Percentiles rank a stretch among this genome's conserved stretches.
These are phyloP conservation scores for Euptelea pleiosperma DNA, from an alignment of 164 flowering plant species.

Conservation along the genomic window DNA sequence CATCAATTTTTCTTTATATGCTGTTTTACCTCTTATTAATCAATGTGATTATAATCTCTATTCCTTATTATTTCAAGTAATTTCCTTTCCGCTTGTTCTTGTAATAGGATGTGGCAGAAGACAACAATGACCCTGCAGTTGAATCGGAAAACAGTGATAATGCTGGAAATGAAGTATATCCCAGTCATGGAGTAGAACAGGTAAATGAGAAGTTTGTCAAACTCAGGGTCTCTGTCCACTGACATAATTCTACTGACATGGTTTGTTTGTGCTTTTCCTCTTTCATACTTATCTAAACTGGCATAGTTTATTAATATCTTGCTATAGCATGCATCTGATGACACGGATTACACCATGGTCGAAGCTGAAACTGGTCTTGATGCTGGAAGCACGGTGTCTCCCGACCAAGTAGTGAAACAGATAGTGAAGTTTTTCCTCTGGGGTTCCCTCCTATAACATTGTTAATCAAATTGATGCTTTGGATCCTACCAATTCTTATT, in stretches of 20 bases:
- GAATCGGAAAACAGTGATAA: constrained; percentile 28
- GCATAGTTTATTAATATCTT: neutral
- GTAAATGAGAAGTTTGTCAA: constrained; percentile 19
- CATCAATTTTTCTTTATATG: too few relatives aligned
- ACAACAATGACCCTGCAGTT: constrained; percentile 21
- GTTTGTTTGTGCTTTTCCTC: neutral
- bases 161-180: constrained; percentile 24
- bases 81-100: constrained; percentile 1
- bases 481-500: neutral
- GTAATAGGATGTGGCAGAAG: constrained; percentile 32
- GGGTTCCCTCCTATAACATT: neutral
- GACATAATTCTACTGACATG: neutral
- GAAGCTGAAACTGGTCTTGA: constrained; percentile 30
- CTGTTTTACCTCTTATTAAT: too few relatives aligned
- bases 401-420: constrained; percentile 19
- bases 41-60: neutral
- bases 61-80: neutral
- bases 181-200: constrained; percentile 21
- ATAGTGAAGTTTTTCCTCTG: constrained; percentile 12
- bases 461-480: neutral
- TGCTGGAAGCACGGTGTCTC: constrained; percentile 25
- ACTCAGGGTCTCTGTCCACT: neutral
- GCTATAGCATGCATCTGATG: constrained; percentile 29
- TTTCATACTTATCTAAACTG: neutral
- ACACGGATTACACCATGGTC: constrained; percentile 24